phyloP scores from a whole-genome alignment of 768 basidiomycete species.

The Lactarius vividus region DNA sequence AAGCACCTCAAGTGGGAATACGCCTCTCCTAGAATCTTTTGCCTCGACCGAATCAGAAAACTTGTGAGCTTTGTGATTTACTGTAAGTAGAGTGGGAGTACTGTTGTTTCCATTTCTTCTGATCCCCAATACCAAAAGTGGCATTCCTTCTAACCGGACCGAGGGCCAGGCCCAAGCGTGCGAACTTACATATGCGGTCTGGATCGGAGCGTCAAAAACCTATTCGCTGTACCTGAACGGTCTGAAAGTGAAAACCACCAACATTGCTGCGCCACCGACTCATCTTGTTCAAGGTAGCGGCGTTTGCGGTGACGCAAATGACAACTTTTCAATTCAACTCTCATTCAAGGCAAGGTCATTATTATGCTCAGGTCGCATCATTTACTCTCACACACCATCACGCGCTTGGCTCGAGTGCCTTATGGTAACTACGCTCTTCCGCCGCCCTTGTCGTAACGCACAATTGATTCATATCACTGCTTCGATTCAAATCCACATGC shows the following conservation, averaged over 20 bases:
- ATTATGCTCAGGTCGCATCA: not conserved
- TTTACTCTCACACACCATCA: not conserved
- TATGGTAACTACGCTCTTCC: not conserved
- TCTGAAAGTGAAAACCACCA: not conserved
- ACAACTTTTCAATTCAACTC: not conserved
- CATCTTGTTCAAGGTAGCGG: not conserved
- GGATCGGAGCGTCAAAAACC: not conserved
- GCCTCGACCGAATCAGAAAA: not conserved
- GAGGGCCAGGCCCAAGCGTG: not conserved
- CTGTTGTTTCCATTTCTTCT: not conserved
- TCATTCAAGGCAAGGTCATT: not conserved
- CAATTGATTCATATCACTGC: not conserved
- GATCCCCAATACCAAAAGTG: not conserved
- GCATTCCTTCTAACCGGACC: too few species aligned
- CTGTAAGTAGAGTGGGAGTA: too few species aligned
- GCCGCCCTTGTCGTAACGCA: conserved; percentile 1
- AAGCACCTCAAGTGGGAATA: not conserved
- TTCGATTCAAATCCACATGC: conserved; percentile 1
- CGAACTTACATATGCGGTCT: not conserved
- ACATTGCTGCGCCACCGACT: not conserved
- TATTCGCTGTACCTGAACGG: not conserved
- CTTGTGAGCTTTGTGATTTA: not conserved
- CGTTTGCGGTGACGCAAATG: not conserved
- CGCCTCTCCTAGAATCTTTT: too few species aligned
- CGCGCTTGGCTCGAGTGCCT: not conserved